Base-by-base conservation (phyloP, 73 alveolate genomes). In the Paramecium bursaria region DNA sequence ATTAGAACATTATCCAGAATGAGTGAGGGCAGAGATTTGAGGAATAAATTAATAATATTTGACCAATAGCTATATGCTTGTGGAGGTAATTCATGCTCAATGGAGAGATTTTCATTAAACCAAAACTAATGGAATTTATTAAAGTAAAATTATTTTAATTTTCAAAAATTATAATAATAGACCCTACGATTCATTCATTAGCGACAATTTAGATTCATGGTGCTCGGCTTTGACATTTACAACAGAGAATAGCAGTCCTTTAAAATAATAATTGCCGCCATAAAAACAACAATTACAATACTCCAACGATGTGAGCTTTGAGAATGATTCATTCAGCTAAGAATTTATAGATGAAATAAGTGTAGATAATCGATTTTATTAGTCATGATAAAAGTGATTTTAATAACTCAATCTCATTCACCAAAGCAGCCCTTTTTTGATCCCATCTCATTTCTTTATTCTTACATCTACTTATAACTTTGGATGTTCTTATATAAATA, bases 21-120 rank as follows among this genome's bases (percentile, higher is more conserved):
- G 98, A 90, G 86, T 75, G 98, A 93, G 75, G 98, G 98, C 15
- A 93, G 98, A 74, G 98, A 93, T 50, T 48, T 93, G 39, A 93
- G 98, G 57, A 93, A 93, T 74, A 93, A 93, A 73, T 91, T 93
- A 3, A 90, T 90, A 2, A 88, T 67, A 50, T 46, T 42, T 53
- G 93, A 91, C 25, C 92, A 91, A 14, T 19, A 75, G 23, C 92
- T 94, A 30, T 91, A 67, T 74, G 95, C 96, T 0, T 93, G 91
- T 26, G 98, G 98, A 1, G 98, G 98, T 1, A 76, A 91, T 23
- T 91, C 88, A 54, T 42, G 35, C 6, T 33, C 82, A 0, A 42
- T 67, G 3, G 82, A 67, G 35, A 67, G 21, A 67, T 67, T 39
- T 25, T 33, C 53, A 0, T 15, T 67, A 35, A 35, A 3, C 22